Evolutionary conservation across 768 basidiomycete species (phyloP).

Genomic region (Auricularia auricula-judae): DNA sequence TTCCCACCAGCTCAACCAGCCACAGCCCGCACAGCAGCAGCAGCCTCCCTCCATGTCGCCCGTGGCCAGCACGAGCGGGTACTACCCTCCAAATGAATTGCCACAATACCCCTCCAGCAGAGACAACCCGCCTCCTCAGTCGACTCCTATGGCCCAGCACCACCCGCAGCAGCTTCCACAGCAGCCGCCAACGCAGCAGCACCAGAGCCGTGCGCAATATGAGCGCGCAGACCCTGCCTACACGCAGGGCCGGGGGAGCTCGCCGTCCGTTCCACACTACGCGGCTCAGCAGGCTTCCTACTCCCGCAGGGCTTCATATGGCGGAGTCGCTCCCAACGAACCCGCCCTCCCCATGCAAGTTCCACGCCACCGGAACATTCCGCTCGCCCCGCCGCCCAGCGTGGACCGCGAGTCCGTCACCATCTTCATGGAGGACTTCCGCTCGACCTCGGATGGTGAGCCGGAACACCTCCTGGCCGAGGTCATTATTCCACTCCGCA

Average conservation of each 20-base stretch:
- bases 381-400: not conserved
- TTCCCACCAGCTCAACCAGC: not conserved
- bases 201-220: not conserved
- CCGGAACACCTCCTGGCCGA: slow-evolving; percentile 54
- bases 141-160: not conserved
- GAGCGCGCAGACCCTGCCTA: not conserved
- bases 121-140: not conserved
- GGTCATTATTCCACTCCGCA: slow-evolving; percentile 46
- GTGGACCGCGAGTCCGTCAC: slow-evolving; percentile 42
- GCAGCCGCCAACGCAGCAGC: not conserved
- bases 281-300: not conserved
- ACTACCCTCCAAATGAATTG: not conserved
- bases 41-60: not conserved
- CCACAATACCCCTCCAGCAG: not conserved
- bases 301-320: not conserved
- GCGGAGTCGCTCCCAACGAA: not conserved
- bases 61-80: not conserved
- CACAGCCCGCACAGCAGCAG: not conserved
- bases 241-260: not conserved
- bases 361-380: not conserved
- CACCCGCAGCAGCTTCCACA: not conserved
- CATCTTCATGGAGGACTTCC: slow-evolving; percentile 52
- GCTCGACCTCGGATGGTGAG: slow-evolving; percentile 27
- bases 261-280: not conserved
- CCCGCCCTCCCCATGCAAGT: not conserved